Conservation (phyloP, 2,329 filamentous ascomycete species). For the Colletotrichum sp. region DNA sequence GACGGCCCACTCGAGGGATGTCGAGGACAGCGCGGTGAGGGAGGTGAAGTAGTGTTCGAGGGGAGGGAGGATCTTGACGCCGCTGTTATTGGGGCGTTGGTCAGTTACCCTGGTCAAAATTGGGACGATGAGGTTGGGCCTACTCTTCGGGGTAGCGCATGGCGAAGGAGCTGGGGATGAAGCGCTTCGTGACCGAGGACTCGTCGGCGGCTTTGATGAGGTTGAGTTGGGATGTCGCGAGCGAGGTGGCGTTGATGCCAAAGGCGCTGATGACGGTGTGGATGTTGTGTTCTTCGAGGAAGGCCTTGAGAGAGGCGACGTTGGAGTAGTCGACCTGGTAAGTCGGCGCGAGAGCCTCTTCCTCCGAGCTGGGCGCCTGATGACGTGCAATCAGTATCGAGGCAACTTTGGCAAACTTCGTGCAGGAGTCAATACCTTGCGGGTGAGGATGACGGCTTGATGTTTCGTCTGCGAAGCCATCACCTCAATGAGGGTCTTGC, state of each 20-base stretch:
- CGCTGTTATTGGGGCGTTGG: neutral
- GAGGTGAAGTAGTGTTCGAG: neutral
- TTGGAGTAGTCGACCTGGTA: constrained; percentile 1
- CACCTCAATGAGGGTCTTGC: constrained; percentile 52
- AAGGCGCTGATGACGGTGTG: constrained; percentile 50
- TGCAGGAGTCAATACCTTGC: constrained; percentile 31
- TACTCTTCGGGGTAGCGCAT: constrained; percentile 36
- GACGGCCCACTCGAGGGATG: constrained; percentile 39
- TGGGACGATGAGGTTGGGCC: neutral
- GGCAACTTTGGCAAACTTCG: neutral
- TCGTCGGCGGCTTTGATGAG: constrained; percentile 47
- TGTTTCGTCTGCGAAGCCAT: constrained; percentile 36
- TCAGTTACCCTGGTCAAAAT: neutral
- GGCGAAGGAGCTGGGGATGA: constrained; percentile 48
- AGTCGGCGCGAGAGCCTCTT: neutral
- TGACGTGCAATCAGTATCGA: neutral
- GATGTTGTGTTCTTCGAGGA: constrained; percentile 29
- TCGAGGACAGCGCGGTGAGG: neutral
- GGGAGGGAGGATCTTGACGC: constrained; percentile 24
- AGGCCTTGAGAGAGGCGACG: neutral
- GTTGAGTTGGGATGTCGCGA: constrained; percentile 39
- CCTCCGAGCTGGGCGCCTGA: neutral
- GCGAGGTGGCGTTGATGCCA: constrained; percentile 30
- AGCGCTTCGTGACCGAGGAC: constrained; percentile 40
- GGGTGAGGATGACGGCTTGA: constrained; percentile 43